A percentile compares a stretch with the other conserved stretches of the same genome.
phyloP scores from a whole-genome alignment of 306 rosid species.

The Trichosanthes truncata region DNA sequence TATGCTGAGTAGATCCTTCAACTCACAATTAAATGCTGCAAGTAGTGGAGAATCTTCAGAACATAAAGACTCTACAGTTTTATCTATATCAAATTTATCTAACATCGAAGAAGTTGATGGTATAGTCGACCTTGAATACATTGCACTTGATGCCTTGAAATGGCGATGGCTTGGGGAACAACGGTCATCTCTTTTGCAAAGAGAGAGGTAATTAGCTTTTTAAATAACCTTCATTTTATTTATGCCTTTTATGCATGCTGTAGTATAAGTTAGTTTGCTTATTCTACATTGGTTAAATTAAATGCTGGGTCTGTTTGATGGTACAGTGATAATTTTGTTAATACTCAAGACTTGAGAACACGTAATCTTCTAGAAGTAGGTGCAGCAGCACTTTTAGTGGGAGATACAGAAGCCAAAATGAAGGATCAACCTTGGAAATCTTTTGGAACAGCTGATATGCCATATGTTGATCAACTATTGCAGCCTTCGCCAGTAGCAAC shows the following conservation, averaged over 20 bases:
- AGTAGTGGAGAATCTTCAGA: slow-evolving; percentile 53
- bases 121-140: slow-evolving; percentile 53
- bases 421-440: slow-evolving; percentile 81
- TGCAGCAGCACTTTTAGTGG: slow-evolving; percentile 86
- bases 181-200: slow-evolving; percentile 40
- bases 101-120: slow-evolving; percentile 55
- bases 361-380: slow-evolving; percentile 85
- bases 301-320: slow-evolving; percentile 21
- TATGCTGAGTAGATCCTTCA: slow-evolving; percentile 86
- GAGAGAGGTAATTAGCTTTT: slow-evolving; percentile 47
- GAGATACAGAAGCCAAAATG: slow-evolving; percentile 79
- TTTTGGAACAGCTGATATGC: slow-evolving; percentile 97
- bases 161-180: slow-evolving; percentile 94
- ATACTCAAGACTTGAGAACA: slow-evolving; percentile 61
- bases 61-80: slow-evolving; percentile 42
- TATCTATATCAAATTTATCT: slow-evolving; percentile 57
- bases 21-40: slow-evolving; percentile 61
- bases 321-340: slow-evolving; percentile 53
- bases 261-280: slow-evolving; percentile 10
- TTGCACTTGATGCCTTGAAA: slow-evolving; percentile 70
- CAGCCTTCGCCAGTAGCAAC: slow-evolving; percentile 83
- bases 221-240: slow-evolving; percentile 7
- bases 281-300: slow-evolving; percentile 1
- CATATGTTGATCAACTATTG: slow-evolving; percentile 86
- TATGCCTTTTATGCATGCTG: not conserved